Conservation (phyloP, 306 rosid species). For the Dryas alaskensis region DNA sequence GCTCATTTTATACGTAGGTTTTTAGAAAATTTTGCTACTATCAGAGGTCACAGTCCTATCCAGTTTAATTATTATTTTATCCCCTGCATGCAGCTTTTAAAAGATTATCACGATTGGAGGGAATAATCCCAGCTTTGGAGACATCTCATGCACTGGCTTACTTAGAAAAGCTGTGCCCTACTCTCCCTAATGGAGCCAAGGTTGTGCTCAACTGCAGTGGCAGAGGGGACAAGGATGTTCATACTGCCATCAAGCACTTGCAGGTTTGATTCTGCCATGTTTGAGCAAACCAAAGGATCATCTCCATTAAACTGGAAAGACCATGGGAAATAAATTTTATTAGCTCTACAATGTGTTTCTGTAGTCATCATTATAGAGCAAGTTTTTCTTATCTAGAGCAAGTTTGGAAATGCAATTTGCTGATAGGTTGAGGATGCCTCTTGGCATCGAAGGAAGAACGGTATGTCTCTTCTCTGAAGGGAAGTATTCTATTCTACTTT, state of each 20-base stretch:
- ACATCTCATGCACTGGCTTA: slow-evolving; percentile 95
- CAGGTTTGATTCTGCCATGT: slow-evolving; percentile 39
- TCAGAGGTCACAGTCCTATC: not conserved
- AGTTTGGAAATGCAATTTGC: not conserved
- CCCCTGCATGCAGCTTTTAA: slow-evolving; percentile 61
- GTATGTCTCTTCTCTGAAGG: not conserved
- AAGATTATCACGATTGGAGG: slow-evolving; percentile 80
- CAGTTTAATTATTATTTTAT: not conserved
- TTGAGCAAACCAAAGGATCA: not conserved
- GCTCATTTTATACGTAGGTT: too few relatives aligned
- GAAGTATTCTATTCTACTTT: too few relatives aligned
- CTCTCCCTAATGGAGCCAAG: slow-evolving; percentile 67
- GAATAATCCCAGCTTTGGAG: slow-evolving; percentile 95
- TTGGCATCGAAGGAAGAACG: not conserved
- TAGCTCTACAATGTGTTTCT: not conserved
- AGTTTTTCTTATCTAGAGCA: not conserved
- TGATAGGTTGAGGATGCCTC: not conserved
- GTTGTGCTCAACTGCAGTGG: slow-evolving; percentile 91
- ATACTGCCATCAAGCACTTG: slow-evolving; percentile 83
- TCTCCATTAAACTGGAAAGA: not conserved
- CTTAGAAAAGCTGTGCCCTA: slow-evolving; percentile 76
- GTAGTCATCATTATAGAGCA: not conserved
- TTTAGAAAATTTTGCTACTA: too few relatives aligned
- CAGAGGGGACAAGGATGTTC: slow-evolving; percentile 95
- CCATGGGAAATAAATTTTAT: not conserved